Evolutionary conservation across 345 rosid species (phyloP), one percentile per base, ranked within the genome.

Genomic region (Eucalyptus sideroxylon): DNA sequence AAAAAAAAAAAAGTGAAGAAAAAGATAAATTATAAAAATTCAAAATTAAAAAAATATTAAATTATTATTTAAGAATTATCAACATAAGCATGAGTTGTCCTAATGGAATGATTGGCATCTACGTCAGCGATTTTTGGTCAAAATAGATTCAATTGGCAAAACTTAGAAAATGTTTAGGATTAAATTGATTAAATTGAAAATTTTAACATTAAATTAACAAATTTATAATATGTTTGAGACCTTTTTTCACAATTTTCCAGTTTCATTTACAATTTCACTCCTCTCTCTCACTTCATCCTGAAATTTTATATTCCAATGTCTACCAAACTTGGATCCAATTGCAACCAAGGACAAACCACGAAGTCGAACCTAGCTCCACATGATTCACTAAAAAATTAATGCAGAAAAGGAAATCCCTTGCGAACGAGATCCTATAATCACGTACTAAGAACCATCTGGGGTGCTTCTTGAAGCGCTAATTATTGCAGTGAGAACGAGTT

Each of bases 61-160:
- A 24, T 23, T 56, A 56, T 56, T 9, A 56, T 24, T 9, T 24
- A 56, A 56, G 2, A 56, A 24, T 56, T 8, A 0, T 4, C 30
- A 24, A 56, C 9, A 0, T 56, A 1, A 4, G 0, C 4, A 5
- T 21, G 2, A 9, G 13, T 56, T 2, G 2, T 53, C 2, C 0
- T 4, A 53, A 53, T 56, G 6, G 1, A 0, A 56, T 56, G 14
- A 26, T 10, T 56, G 0, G 1, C 0, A 1, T 56, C 0, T 0
- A 23, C 0, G 1, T 56, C 3, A 0, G 13, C 6, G 0, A 56
- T 56, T 56, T 56, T 26, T 2, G 3, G 0, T 24, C 14, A 56
- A 56, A 24, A 56, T 53, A 24, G 0, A 56, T 24, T 56, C 30
- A 56, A 56, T 56, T 24, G 0, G 3, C 6, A 56, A 56, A 56